Evolutionary conservation across 2,329 filamentous ascomycete species (phyloP).

Genomic region (Pseudodiploospora longispora): DNA sequence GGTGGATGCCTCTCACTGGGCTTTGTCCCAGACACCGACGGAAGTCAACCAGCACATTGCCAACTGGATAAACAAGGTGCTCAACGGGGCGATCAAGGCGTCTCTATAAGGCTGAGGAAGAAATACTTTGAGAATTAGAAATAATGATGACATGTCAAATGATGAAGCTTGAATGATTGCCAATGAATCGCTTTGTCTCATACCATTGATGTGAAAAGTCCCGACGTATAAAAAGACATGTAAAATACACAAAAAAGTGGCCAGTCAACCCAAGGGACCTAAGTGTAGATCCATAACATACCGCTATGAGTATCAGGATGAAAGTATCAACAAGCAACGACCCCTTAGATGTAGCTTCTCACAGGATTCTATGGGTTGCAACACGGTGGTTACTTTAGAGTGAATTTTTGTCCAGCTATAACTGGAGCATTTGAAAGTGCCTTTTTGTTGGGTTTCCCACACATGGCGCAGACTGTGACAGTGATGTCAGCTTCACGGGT

Average conservation of each 20-base stretch:
- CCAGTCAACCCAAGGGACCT: no score
- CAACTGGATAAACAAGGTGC: conserved; percentile 51
- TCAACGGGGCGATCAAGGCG: conserved; percentile 18
- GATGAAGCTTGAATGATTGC: not conserved
- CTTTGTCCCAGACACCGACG: conserved; percentile 62
- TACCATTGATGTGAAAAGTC: no score
- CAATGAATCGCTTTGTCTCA: not conserved
- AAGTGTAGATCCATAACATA: no score
- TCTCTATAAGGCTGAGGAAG: conserved; percentile 12
- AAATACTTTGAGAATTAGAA: not conserved
- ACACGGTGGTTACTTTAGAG: conserved; percentile 39
- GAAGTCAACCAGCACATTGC: conserved; percentile 62
- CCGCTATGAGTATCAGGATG: no score
- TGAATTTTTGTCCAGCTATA: conserved; percentile 54
- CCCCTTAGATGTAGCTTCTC: no score
- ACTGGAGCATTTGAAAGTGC: conserved; percentile 41
- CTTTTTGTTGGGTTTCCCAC: conserved; percentile 51
- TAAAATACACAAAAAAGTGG: no score
- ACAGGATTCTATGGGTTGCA: no score
- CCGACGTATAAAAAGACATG: no score
- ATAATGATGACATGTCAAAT: not conserved
- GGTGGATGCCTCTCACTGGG: conserved; percentile 74
- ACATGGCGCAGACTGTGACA: conserved; percentile 50
- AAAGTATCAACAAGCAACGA: no score
- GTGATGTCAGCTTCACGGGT: conserved; percentile 7